Conservation (phyloP, 2,329 filamentous ascomycete species). For the Huntiella decipiens region DNA sequence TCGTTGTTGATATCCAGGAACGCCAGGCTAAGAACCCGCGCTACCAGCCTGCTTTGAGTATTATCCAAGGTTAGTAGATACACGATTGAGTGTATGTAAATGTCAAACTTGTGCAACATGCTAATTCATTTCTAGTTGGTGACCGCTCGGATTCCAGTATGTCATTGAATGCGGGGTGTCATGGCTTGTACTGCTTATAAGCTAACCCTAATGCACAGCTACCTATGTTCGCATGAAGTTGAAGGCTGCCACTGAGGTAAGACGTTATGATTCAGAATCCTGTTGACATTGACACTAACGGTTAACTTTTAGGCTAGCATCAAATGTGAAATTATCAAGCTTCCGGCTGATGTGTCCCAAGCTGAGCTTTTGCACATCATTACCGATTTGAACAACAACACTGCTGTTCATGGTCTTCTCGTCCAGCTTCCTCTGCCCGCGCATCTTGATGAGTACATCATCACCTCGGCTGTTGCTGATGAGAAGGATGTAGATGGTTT, state of each 20-base stretch:
- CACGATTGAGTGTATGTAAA: not conserved
- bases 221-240: slow-evolving; percentile 99
- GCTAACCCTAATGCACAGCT: slow-evolving; percentile 31
- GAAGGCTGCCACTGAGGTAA: slow-evolving; percentile 82
- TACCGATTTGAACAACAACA: slow-evolving; percentile 66
- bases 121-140: slow-evolving; percentile 41
- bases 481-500: slow-evolving; percentile 98
- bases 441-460: slow-evolving; percentile 72
- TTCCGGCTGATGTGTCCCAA: slow-evolving; percentile 64
- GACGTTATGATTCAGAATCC: slow-evolving; percentile 12
- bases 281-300: not conserved
- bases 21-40: slow-evolving; percentile 68
- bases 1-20: slow-evolving; percentile 62
- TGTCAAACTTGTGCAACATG: not conserved
- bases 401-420: slow-evolving; percentile 72
- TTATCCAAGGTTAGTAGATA: slow-evolving; percentile 52
- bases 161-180: slow-evolving; percentile 15
- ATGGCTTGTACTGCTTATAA: not conserved
- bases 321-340: slow-evolving; percentile 66
- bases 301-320: slow-evolving; percentile 55
- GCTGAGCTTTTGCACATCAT: slow-evolving; percentile 73
- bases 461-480: slow-evolving; percentile 79
- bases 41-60: slow-evolving; percentile 78
- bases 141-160: slow-evolving; percentile 81
- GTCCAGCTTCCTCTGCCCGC: slow-evolving; percentile 83